Evolutionary conservation across 2,329 filamentous ascomycete species (phyloP).

Genomic region (Diaporthe vaccinii): DNA sequence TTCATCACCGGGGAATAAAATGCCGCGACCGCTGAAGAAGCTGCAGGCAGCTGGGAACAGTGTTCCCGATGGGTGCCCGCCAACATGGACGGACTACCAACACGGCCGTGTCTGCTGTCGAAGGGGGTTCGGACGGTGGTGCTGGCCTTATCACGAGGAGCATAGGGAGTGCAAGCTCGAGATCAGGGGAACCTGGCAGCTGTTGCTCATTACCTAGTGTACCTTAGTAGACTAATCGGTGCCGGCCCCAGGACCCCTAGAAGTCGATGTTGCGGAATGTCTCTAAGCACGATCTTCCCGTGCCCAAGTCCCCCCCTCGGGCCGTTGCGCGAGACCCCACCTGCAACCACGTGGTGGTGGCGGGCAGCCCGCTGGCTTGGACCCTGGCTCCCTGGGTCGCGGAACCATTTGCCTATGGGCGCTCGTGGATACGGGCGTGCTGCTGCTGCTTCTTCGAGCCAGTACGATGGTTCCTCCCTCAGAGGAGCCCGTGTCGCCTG

Average conservation of each 20-base stretch:
- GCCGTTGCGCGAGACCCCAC: constrained; percentile 19
- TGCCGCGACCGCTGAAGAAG: constrained; percentile 17
- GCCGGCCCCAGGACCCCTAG: background rate
- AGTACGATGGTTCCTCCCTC: background rate
- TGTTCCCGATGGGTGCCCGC: background rate
- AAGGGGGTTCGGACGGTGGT: background rate
- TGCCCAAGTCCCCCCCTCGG: background rate
- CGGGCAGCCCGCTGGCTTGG: background rate
- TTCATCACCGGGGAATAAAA: background rate
- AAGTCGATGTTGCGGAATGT: background rate
- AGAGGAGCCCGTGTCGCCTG: background rate
- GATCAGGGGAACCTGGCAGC: background rate
- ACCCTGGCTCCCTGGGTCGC: background rate
- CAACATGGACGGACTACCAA: background rate
- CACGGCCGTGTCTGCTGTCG: background rate
- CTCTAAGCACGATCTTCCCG: background rate
- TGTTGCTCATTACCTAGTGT: background rate
- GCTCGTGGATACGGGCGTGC: background rate
- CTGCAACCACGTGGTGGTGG: background rate
- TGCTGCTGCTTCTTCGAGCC: background rate
- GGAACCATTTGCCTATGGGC: background rate
- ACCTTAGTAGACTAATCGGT: too few relatives aligned
- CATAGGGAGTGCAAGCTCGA: background rate
- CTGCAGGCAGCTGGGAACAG: background rate
- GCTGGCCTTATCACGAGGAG: background rate